Evolutionary conservation across 208 protist species (phyloP), one percentile per base, ranked within the genome.

Genomic region (Endotrypanum monterogeii): DNA sequence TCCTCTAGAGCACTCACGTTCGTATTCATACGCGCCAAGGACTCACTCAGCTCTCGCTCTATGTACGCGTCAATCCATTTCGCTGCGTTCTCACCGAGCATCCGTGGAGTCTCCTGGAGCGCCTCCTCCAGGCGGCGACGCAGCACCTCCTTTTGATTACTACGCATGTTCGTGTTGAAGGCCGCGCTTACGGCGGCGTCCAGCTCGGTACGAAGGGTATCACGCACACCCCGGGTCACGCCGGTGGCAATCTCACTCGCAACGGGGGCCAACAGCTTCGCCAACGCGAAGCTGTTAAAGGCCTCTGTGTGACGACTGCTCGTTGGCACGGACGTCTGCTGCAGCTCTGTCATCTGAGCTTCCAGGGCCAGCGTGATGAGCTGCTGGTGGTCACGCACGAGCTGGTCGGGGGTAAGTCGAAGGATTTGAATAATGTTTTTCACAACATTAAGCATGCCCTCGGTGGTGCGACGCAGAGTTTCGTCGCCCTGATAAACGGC

Each of bases 301-400:
- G 78, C 79, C 32, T 86, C 71, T 51, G 54, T 57, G 39, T 76
- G 70, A 18, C 71, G 63, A 25, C 74, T 35, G 68, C 39, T 78
- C 30, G 72, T 12, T 3, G 66, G n/a, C 32, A 69, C 25, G 51
- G 71, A 35, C 35, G 51, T 7, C 28, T 70, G 71, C 82, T 95
- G 91, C 44, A 97, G 84, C 83, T 94, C 88, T 55, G 93, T 95
- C 89, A 97, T 97, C 82, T 97, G 90, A 60, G 93, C 93, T 81
- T 97, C 90, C 39, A 97, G 81, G 12, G 89, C 84, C 16, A 97
- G 77, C 55, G 83, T 87, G 41, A 97, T 62, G 30, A 97, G 83
- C 80, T 94, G 86, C 69, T 93, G 82, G 66, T 94, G 87, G 52
- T 94, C 93, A 41, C 89, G 85, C 56, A 74, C 62, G 65, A 95